Evolutionary conservation across 305 asterid species (phyloP).

Genomic region (Rubia balearica): DNA sequence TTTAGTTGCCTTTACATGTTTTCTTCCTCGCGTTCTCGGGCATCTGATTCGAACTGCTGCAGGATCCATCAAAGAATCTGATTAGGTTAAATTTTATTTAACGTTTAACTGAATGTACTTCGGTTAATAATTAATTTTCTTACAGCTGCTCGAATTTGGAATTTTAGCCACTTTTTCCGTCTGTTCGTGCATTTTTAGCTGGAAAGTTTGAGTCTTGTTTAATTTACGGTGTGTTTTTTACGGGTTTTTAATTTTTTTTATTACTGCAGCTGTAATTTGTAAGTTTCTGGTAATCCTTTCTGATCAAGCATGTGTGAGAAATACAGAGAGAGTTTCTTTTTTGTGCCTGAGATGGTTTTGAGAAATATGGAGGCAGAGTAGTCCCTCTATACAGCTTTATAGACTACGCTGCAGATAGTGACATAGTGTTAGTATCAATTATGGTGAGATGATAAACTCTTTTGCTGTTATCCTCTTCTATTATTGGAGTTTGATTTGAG

Average conservation of each 20-base stretch:
- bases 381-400: no score
- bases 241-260: no score
- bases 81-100: background rate
- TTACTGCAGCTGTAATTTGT: background rate
- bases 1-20: background rate
- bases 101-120: background rate
- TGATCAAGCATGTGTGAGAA: background rate
- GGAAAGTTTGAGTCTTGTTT: background rate
- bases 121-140: background rate
- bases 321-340: no score
- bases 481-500: background rate
- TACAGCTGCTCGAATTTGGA: background rate
- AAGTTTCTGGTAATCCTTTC: background rate
- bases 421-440: background rate
- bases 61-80: background rate
- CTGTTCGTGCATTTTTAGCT: background rate
- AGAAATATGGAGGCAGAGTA: no score
- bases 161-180: no score
- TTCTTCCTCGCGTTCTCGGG: background rate
- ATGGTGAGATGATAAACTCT: conserved; percentile 1
- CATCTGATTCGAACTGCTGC: background rate
- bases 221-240: background rate
- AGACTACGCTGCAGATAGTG: background rate
- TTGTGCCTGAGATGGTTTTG: no score
- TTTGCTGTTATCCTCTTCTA: background rate